Evolutionary conservation across 2,329 filamentous ascomycete species (phyloP).

Genomic region (Chlorencoelia australis): DNA sequence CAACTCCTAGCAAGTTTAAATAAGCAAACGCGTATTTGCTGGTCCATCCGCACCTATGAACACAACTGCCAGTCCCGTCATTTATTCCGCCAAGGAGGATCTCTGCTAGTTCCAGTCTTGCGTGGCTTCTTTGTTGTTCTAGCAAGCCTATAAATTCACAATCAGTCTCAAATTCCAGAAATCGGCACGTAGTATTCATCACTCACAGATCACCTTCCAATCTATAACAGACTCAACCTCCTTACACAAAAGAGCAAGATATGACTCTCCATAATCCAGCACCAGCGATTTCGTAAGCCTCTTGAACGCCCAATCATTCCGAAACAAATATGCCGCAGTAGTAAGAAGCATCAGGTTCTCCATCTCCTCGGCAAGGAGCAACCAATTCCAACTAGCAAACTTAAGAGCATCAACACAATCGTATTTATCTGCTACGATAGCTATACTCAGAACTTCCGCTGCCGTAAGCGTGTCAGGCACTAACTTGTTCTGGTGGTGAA

Average conservation of each 20-base stretch:
- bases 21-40: conserved; percentile 10
- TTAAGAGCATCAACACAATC: conserved; percentile 10
- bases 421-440: conserved; percentile 11
- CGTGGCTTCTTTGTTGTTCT: conserved; percentile 7
- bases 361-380: conserved; percentile 3
- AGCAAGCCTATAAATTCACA: conserved; percentile 1
- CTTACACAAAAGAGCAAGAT: conserved; percentile 6
- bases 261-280: conserved; percentile 5
- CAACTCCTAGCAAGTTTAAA: conserved; percentile 2
- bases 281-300: conserved; percentile 8
- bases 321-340: conserved; percentile 11
- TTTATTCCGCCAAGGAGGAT: conserved; percentile 9
- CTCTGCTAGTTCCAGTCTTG: conserved; percentile 9
- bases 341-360: conserved; percentile 6
- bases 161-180: background rate
- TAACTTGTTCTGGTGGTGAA: conserved; percentile 9
- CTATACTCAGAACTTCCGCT: conserved; percentile 7
- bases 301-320: conserved; percentile 9
- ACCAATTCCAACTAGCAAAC: conserved; percentile 8
- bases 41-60: conserved; percentile 9
- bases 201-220: conserved; percentile 8
- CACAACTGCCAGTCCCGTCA: conserved; percentile 7
- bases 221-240: conserved; percentile 9
- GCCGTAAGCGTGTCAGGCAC: conserved; percentile 6
- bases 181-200: too few species aligned